Evolutionary conservation across 2,329 filamentous ascomycete genomes (phyloP), one percentile per base, ranked within the genome.

Genomic region (Didymella pomorum): DNA sequence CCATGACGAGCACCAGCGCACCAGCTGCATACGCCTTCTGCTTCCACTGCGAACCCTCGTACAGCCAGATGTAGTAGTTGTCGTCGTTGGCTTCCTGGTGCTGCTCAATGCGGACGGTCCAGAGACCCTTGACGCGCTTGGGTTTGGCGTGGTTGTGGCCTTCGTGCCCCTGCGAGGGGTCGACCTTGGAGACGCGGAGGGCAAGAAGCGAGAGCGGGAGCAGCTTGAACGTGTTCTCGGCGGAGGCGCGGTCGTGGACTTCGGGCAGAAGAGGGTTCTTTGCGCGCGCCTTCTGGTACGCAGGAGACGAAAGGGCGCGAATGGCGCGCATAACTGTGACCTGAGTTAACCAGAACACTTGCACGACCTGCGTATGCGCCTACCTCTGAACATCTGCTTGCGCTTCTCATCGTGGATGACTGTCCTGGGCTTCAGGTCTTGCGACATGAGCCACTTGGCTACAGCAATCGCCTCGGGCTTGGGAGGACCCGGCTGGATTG

Each of bases 331-430:
- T 98, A 77, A 99, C 95, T 96, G 65, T 35, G 12, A 4, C 9
- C 1, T 8, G 33, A 3, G 20, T 67, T 42, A 63, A 45, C 29
- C 33, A 5, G 21, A 25, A 12, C 31, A 33, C 9, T 28, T 39
- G 25, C 2, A 21, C 18, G 4, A 18, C 3, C 11, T 41, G 10
- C 31, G 26, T 49, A 28, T 46, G 51, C 28, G 37, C 61, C 74
- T 82, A 94, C 92, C 93, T 84, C 89, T 90, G 79, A 99, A 98
- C 91, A 99, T 96, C 66, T 99, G 94, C 80, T 97, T 98, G 71
- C 95, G 87, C 83, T 97, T 93, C 71, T 95, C 95, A 66, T 97
- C 93, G 65, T 98, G 86, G 64, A 99, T 96, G 76, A 91, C 94
- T 18, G 93, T 97, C 63, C 95, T 85, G 18, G 86, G 84, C 84